Percentiles rank a stretch among this genome's conserved stretches.
Evolutionary conservation across 1,139 yeast species (phyloP).

Genomic region (Yamadazyma sp.): DNA sequence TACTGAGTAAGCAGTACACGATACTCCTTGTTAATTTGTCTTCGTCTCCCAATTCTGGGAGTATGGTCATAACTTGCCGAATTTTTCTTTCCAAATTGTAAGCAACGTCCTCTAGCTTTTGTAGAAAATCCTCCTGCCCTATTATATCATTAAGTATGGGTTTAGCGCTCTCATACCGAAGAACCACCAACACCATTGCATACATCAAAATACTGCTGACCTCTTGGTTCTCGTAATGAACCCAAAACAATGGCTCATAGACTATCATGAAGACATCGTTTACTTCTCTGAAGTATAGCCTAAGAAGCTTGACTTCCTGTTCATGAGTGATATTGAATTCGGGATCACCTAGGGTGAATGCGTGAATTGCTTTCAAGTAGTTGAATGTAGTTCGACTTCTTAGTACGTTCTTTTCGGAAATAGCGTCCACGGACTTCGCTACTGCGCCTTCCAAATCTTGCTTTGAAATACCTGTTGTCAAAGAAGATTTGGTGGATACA

Average conservation of each 20-base stretch:
- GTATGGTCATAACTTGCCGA: conserved; percentile 24
- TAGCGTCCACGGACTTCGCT: too few species aligned
- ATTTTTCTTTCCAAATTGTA: conserved; percentile 28
- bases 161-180: conserved; percentile 29
- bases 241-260: conserved; percentile 30
- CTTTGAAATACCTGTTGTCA: too few species aligned
- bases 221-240: conserved; percentile 21
- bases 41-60: conserved; percentile 35
- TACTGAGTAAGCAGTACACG: conserved; percentile 29
- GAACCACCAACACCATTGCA: conserved; percentile 28
- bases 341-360: conserved; percentile 32
- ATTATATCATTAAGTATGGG: conserved; percentile 26
- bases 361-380: conserved; percentile 25
- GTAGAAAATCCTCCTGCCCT: conserved; percentile 14
- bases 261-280: conserved; percentile 37
- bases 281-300: conserved; percentile 31
- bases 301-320: conserved; percentile 24
- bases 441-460: too few species aligned
- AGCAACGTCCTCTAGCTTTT: conserved; percentile 18
- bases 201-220: conserved; percentile 27
- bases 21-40: conserved; percentile 32
- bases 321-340: conserved; percentile 20
- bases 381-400: conserved; percentile 2
- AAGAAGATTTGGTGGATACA: neutral
- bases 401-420: neutral